Evolutionary conservation across 345 rosid species (phyloP), one percentile per base, ranked within the genome.

Genomic region (Arabis alpina): DNA sequence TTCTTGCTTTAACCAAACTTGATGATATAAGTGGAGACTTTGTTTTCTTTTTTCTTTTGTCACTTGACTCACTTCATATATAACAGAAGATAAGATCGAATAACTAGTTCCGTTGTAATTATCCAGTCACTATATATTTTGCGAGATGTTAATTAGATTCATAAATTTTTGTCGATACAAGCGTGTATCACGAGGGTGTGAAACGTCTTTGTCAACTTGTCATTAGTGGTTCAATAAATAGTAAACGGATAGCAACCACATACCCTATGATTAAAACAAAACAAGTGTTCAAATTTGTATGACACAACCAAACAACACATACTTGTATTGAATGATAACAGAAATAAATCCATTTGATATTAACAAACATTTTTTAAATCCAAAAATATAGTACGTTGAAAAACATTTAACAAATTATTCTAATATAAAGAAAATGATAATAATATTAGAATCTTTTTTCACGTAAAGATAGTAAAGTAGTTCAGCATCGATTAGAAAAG

Each of bases 201-300:
- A 70, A 41, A 15, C 53, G 15, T 61, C 48, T 6, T 61, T 53
- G 47, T 32, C 75, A 42, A 42, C 53, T 61, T 53, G 47, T 32
- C 75, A 42, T 52, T 61, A 43, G 75, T 71, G 16, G 48, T 61
- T 71, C 48, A 53, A 23, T 53, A 52, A 53, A 62, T 43, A 61
- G n/a, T 62, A 34, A 42, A 40, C 27, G 53, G 69, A 43, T 53
- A 54, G 24, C 54, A 42, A 62, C 40, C 53, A 11, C 28, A 10
- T 10, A 34, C 39, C 62, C 5, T 30, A 0, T 45, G 30, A 62
- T n/a, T 4, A 4, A 11, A 19, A 19, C 23, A 27, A 13, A 43
- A 42, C 30, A 27, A 27, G 30, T 40, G 37, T 8, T 43, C 51
- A 61, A 19, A 9, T 44, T 45, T 45, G 16, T 63, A 6, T 16